These are phyloP conservation scores for Pezicula radicicola DNA, from an alignment of 2,329 filamentous ascomycete genomes.

Conservation along the genomic window DNA sequence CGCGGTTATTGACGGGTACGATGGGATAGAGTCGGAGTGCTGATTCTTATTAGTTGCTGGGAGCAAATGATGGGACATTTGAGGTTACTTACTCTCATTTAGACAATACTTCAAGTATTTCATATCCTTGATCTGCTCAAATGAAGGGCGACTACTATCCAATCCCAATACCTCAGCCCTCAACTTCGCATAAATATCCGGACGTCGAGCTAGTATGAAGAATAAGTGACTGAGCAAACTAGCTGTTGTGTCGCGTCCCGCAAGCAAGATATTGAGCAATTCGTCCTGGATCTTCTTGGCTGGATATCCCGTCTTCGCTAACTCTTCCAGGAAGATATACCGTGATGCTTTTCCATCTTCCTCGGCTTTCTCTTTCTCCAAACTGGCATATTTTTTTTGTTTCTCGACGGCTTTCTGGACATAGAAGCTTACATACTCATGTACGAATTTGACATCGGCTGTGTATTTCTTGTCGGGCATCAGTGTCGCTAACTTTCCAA, in stretches of 20 bases:
- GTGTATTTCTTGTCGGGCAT: slow-evolving; percentile 22
- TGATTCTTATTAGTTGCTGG: slow-evolving; percentile 9
- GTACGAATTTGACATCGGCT: slow-evolving; percentile 19
- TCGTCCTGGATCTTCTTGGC: slow-evolving; percentile 34
- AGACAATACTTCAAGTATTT: slow-evolving; percentile 54
- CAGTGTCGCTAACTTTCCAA: slow-evolving; percentile 22
- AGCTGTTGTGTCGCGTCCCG: slow-evolving; percentile 40
- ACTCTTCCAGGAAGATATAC: slow-evolving; percentile 47
- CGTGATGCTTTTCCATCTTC: slow-evolving; percentile 13
- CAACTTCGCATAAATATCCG: slow-evolving; percentile 30
- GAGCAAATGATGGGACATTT: not conserved
- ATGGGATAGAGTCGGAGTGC: slow-evolving; percentile 36
- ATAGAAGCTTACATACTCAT: slow-evolving; percentile 24
- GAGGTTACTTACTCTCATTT: slow-evolving; percentile 47
- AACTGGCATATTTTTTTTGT: slow-evolving; percentile 9
- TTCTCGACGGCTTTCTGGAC: slow-evolving; percentile 20
- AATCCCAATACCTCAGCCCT: slow-evolving; percentile 27
- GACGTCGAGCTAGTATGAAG: slow-evolving; percentile 23
- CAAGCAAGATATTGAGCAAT: slow-evolving; percentile 33
- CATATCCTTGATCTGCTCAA: slow-evolving; percentile 47
- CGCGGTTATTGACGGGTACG: slow-evolving; percentile 26
- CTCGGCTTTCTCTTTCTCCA: slow-evolving; percentile 12
- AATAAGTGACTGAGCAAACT: slow-evolving; percentile 33
- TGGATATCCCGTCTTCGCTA: slow-evolving; percentile 43
- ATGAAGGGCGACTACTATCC: slow-evolving; percentile 36